These are phyloP conservation scores for Pseudocercospora fijiensis DNA, from an alignment of 2,329 filamentous ascomycete species.

Conservation along the genomic window DNA sequence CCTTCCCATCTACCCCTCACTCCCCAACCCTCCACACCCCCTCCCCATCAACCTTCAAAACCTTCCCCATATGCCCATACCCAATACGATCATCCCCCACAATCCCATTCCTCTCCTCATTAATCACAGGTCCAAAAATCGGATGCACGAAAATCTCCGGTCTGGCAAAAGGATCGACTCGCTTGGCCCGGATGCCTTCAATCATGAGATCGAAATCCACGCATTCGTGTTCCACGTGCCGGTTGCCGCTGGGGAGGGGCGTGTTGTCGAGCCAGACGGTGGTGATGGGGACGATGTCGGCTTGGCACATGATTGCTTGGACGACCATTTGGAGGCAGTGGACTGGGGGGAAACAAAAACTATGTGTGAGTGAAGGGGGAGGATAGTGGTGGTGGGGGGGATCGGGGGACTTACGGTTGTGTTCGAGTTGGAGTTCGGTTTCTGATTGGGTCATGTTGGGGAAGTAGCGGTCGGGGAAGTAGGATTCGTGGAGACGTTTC, in stretches of 20 bases:
- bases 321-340: conserved; percentile 9
- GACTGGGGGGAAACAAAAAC: not conserved
- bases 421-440: conserved; percentile 1
- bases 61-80: not conserved
- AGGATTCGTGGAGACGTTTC: conserved; percentile 10
- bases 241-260: not conserved
- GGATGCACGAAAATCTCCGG: not conserved
- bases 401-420: conserved; percentile 2
- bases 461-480: conserved; percentile 6
- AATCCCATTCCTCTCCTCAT: not conserved
- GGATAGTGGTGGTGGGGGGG: not conserved
- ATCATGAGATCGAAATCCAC: not conserved
- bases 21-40: not conserved
- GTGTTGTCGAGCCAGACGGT: conserved; percentile 1
- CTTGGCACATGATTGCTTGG: conserved; percentile 4
- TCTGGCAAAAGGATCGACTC: not conserved
- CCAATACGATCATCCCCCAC: not conserved
- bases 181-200: not conserved
- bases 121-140: not conserved
- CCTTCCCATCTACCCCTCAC: too few relatives aligned
- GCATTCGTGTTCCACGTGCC: not conserved
- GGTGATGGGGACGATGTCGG: conserved; percentile 6
- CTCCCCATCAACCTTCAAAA: not conserved
- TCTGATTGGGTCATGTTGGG: conserved; percentile 6
- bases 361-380: too few relatives aligned